phyloP scores from a whole-genome alignment of 2,329 filamentous ascomycete genomes.

The Cladobotryum mycophilum region DNA sequence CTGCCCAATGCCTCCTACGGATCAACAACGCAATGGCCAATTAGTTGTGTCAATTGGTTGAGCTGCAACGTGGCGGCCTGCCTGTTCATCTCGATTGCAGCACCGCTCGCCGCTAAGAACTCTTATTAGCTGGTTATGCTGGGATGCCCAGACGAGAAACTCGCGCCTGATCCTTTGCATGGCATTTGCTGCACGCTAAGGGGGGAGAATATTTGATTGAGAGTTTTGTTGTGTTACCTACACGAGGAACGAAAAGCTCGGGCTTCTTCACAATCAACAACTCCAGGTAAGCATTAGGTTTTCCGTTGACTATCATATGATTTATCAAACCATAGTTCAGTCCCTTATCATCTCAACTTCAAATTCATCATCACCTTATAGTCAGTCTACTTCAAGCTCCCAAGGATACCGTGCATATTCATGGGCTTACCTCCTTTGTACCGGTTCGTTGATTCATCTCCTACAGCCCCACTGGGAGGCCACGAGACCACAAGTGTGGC shows the following conservation, averaged over 20 bases:
- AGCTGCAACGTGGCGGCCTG: slow-evolving; percentile 15
- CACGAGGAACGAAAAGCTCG: too few species aligned
- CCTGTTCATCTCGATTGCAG: slow-evolving; percentile 8
- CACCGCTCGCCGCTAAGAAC: neutral
- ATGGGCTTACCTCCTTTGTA: neutral
- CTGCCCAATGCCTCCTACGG: slow-evolving; percentile 11
- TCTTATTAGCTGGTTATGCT: neutral
- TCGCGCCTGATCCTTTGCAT: slow-evolving; percentile 2
- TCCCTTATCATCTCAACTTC: too few species aligned
- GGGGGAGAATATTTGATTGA: neutral
- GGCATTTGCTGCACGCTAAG: neutral
- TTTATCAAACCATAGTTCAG: too few species aligned
- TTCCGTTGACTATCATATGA: too few species aligned
- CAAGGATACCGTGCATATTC: too few species aligned
- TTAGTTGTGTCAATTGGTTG: slow-evolving; percentile 11
- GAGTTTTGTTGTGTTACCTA: too few species aligned
- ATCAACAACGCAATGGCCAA: too few species aligned
- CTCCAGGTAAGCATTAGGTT: too few species aligned
- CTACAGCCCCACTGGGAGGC: slow-evolving; percentile 3
- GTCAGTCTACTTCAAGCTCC: too few species aligned
- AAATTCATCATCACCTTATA: too few species aligned
- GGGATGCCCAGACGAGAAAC: neutral
- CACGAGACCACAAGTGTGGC: slow-evolving; percentile 7
- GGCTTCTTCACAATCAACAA: too few species aligned
- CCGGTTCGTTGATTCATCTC: neutral